These are phyloP conservation scores for Aspergillus steynii DNA, from an alignment of 495 filamentous ascomycete genomes.

Conservation along the genomic window DNA sequence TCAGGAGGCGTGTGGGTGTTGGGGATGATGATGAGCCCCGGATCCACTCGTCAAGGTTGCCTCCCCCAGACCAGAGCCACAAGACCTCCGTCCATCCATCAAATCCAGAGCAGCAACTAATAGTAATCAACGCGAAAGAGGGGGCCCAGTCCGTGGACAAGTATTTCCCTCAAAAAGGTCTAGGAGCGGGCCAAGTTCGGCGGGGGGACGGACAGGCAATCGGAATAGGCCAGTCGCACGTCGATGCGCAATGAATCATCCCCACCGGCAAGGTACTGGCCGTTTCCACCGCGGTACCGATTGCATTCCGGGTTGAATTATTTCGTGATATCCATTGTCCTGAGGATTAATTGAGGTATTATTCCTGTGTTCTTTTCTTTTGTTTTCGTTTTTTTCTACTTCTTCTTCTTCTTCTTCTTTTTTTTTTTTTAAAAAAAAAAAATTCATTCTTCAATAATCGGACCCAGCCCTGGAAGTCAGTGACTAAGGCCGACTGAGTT, in stretches of 20 bases:
- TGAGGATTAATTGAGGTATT: no score
- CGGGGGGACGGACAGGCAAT: slow-evolving; percentile 16
- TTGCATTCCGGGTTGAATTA: not conserved
- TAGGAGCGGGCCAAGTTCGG: slow-evolving; percentile 21
- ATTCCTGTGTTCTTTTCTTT: no score
- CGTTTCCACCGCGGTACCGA: not conserved
- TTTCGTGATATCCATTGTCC: no score
- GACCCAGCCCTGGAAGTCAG: not conserved
- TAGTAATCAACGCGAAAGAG: slow-evolving; percentile 3
- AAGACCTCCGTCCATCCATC: slow-evolving; percentile 8
- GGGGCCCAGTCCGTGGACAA: slow-evolving; percentile 5
- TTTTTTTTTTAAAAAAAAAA: no score
- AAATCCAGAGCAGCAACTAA: slow-evolving; percentile 13
- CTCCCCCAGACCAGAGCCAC: slow-evolving; percentile 31
- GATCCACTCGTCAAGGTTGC: slow-evolving; percentile 27
- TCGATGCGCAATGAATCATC: slow-evolving; percentile 11
- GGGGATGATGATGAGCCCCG: slow-evolving; percentile 30
- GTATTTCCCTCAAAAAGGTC: slow-evolving; percentile 11
- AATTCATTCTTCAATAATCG: not conserved
- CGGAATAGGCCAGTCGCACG: slow-evolving; percentile 19
- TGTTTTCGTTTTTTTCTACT: no score
- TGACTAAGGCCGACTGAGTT: not conserved
- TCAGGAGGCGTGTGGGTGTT: slow-evolving; percentile 25
- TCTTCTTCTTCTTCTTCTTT: no score
- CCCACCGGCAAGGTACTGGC: not conserved